phyloP scores from a whole-genome alignment of 495 filamentous ascomycete species.

The Tuber indicum region DNA sequence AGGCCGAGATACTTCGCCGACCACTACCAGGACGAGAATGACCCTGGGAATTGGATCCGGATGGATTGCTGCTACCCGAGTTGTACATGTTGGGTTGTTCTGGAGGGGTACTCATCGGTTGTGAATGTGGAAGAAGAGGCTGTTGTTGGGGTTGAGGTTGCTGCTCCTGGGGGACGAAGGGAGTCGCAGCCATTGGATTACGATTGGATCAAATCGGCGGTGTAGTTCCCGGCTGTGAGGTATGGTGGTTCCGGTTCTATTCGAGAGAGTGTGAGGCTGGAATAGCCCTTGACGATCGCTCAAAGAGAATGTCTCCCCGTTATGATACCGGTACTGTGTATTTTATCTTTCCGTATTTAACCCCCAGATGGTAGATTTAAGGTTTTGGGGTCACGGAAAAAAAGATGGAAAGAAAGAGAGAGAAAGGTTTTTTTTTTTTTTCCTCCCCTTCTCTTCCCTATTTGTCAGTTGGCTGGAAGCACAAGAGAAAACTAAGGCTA shows the following conservation, averaged over 20 bases:
- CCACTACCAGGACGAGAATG: slow-evolving; percentile 34
- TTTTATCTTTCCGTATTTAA: background rate
- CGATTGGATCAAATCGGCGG: slow-evolving; percentile 17
- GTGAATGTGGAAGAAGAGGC: slow-evolving; percentile 16
- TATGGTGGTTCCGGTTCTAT: background rate
- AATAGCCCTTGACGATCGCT: background rate
- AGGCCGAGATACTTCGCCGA: slow-evolving; percentile 34
- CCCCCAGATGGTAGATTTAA: background rate
- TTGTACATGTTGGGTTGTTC: slow-evolving; percentile 33
- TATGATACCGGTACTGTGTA: background rate
- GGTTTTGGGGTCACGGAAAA: background rate
- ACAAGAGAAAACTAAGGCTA: background rate
- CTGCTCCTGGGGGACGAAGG: slow-evolving; percentile 32
- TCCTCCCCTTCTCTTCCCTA: background rate
- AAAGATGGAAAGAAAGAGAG: background rate
- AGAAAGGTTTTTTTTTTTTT: background rate
- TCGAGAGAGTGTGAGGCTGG: background rate
- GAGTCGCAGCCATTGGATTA: slow-evolving; percentile 33
- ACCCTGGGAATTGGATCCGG: slow-evolving; percentile 36
- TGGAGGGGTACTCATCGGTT: slow-evolving; percentile 34
- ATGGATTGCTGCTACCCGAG: slow-evolving; percentile 23
- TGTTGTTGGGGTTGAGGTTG: slow-evolving; percentile 30
- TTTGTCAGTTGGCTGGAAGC: background rate
- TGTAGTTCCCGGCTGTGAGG: background rate
- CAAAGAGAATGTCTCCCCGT: background rate